A percentile compares a stretch with the other conserved stretches of the same genome.
Conservation (phyloP, 31 red algal species). For the Odonthalia washingtoniensis region DNA sequence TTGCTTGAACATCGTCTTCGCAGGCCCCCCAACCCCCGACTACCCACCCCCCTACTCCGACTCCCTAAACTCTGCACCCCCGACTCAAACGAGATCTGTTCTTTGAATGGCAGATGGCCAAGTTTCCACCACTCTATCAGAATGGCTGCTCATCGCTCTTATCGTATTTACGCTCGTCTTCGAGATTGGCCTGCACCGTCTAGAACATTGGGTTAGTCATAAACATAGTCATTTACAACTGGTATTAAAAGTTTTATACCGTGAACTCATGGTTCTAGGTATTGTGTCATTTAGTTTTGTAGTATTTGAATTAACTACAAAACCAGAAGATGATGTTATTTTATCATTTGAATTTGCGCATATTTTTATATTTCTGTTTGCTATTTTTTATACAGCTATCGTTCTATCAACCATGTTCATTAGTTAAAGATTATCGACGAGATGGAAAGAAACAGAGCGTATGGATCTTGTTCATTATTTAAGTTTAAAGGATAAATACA, state of each 20-base stretch:
- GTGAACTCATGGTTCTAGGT: constrained; percentile 90
- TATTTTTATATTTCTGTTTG: constrained; percentile 88
- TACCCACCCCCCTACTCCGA: background rate
- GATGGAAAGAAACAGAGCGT: constrained; percentile 81
- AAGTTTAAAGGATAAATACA: constrained; percentile 72
- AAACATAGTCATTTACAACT: constrained; percentile 70
- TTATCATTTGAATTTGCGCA: constrained; percentile 89
- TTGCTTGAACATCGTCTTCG: too few species aligned
- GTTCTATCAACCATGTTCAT: constrained; percentile 65
- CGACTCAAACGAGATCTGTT: background rate
- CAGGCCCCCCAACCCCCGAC: too few species aligned
- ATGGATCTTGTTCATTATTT: constrained; percentile 80
- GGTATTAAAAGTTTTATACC: constrained; percentile 67
- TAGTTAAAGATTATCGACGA: constrained; percentile 54
- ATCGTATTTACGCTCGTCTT: constrained; percentile 77
- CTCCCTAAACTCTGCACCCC: background rate
- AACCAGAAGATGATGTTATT: constrained; percentile 65
- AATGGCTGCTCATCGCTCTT: constrained; percentile 85
- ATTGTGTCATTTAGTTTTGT: constrained; percentile 80
- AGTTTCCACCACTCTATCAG: constrained; percentile 72
- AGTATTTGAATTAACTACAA: constrained; percentile 54
- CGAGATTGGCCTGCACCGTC: constrained; percentile 54
- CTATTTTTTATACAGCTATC: constrained; percentile 80
- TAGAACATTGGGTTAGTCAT: constrained; percentile 76
- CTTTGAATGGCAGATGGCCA: constrained; percentile 45